Evolutionary conservation across 805 yeast genomes (phyloP), one percentile per base, ranked within the genome.

Genomic region (Pichia eremophila): DNA sequence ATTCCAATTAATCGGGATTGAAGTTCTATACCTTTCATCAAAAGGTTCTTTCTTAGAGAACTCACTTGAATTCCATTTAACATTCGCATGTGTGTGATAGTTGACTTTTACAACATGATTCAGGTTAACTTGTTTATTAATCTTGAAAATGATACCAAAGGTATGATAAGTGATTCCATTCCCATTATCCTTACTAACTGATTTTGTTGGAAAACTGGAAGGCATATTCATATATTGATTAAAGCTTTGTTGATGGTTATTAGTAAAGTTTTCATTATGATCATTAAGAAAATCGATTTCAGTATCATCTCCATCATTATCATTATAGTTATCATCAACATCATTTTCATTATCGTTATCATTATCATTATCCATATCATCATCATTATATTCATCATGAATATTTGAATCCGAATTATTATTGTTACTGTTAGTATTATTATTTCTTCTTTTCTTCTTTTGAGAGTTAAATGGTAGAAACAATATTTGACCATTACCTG

Each of bases 101-200:
- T 66, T 70, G 34, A 74, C 68, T 37, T 61, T 63, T 8, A 74
- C 58, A 4, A 51, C 47, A n/a, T 68, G 62, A 34, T 63, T 64
- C 15, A 74, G 56, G 2, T 67, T 54, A 15, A 68, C 66, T 31
- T 67, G 69, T 51, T 69, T 72, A 11, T 64, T 57, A 3, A 77
- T 56, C 53, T 74, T 77, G 3, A 77, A 54, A 12, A 77, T 68
- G 11, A 75, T 70, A 0, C 74, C 79, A 60, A 77, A 75, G 1
- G 78, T 73, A 58, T 76, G 81, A 25, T 75, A 60, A 2, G 67
- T 54, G 4, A 58, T 62, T 35, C 54, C 59, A 46, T 34, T 34
- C 2, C n/a, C 36, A 34, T 34, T 34, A 34, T 34, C 36, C 15
- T 34, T 34, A 15, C 36, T 34, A 2, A 34, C 15, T 12, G 17